These are phyloP conservation scores for Fagopyrum tataricum DNA, from an alignment of 148 eudicot genomes.

Conservation along the genomic window DNA sequence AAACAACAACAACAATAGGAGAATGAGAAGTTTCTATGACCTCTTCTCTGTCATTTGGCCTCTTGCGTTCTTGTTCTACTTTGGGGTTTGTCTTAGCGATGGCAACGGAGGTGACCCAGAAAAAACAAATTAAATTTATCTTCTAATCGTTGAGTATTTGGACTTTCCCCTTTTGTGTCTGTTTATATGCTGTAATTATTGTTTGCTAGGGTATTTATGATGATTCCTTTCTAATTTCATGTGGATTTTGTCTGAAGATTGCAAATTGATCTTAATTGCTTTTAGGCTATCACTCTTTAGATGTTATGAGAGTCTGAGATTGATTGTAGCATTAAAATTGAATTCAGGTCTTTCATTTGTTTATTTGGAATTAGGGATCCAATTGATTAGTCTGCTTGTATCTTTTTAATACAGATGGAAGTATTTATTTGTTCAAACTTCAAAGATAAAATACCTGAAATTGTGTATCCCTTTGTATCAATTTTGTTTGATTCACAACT, in stretches of 20 bases:
- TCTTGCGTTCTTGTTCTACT: constrained; percentile 47
- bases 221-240: not conserved
- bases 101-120: constrained; percentile 47
- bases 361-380: not conserved
- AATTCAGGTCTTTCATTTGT: not conserved
- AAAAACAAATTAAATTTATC: not conserved
- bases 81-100: constrained; percentile 50
- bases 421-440: not conserved
- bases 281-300: not conserved
- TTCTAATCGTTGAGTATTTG: constrained; percentile 8
- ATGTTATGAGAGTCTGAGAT: not conserved
- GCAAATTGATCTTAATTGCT: not conserved
- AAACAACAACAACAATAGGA: constrained; percentile 12
- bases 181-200: not conserved
- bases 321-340: not conserved
- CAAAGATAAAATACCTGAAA: not conserved
- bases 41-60: constrained; percentile 61
- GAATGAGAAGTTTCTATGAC: constrained; percentile 27
- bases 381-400: not conserved
- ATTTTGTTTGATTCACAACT: not conserved
- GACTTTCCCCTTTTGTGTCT: not conserved
- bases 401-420: not conserved
- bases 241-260: not conserved
- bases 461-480: not conserved
- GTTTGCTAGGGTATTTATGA: not conserved